Percentiles rank a stretch among this genome's conserved stretches.
phyloP scores from a whole-genome alignment of 805 yeast species.

The Zygoascus flipseniorum region DNA sequence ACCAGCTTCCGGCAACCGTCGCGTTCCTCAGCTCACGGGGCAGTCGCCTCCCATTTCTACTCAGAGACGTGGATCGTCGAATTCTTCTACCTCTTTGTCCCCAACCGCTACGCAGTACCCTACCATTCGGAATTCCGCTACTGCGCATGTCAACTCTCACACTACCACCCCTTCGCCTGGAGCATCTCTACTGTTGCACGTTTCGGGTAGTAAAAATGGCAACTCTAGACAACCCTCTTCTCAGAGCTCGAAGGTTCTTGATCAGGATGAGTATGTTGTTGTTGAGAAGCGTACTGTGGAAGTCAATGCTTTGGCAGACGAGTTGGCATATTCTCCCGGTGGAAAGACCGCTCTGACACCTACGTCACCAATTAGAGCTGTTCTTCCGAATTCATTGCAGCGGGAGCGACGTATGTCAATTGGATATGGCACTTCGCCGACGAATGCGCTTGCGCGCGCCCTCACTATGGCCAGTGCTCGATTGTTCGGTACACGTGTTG shows the following conservation, averaged over 20 bases:
- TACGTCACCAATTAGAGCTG: background rate
- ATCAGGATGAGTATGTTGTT: constrained; percentile 71
- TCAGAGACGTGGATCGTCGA: background rate
- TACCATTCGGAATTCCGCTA: background rate
- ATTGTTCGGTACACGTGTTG: constrained; percentile 51
- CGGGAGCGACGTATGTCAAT: constrained; percentile 25
- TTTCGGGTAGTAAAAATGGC: background rate
- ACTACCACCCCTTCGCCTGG: constrained; percentile 18
- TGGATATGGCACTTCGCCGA: constrained; percentile 43
- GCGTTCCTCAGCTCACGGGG: background rate
- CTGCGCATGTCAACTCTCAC: background rate
- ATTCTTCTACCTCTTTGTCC: background rate
- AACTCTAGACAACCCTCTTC: background rate
- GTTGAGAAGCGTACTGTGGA: constrained; percentile 93
- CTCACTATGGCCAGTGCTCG: constrained; percentile 81
- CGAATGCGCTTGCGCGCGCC: constrained; percentile 84
- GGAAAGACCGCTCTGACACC: background rate
- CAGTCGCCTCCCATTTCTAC: background rate
- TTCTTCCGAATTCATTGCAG: background rate
- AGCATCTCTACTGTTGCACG: constrained; percentile 14
- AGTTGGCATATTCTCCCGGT: constrained; percentile 43
- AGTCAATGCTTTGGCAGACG: constrained; percentile 92
- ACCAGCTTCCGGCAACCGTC: background rate
- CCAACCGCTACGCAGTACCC: background rate
- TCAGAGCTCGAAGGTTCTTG: background rate